These are phyloP conservation scores for Spencermartinsiella ligniputridi DNA, from an alignment of 1,139 yeast genomes.

Conservation along the genomic window DNA sequence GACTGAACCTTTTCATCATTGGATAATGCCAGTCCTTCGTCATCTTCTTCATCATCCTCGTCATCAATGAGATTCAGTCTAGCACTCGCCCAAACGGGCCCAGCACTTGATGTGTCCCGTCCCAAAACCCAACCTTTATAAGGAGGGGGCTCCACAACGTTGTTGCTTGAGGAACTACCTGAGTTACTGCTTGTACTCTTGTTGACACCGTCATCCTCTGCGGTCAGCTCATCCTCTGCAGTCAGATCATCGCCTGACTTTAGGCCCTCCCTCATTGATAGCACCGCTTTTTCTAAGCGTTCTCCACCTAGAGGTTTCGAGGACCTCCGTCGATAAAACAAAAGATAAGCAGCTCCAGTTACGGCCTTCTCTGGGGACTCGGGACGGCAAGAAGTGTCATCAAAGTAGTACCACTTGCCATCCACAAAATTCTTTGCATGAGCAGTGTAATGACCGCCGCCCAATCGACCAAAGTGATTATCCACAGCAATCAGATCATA, in stretches of 20 bases:
- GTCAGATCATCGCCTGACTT: constrained; percentile 2
- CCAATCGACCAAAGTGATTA: constrained; percentile 92
- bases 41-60: background rate
- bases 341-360: constrained; percentile 80
- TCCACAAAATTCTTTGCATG: constrained; percentile 77
- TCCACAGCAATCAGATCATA: constrained; percentile 92
- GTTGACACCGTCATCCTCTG: no score
- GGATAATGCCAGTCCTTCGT: no score
- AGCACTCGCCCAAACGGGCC: background rate
- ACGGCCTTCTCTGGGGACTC: constrained; percentile 56
- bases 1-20: background rate
- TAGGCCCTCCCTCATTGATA: constrained; percentile 3
- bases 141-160: no score
- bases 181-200: no score
- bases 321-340: constrained; percentile 69
- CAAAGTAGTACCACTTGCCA: constrained; percentile 81
- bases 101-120: background rate
- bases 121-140: background rate
- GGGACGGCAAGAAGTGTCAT: constrained; percentile 70
- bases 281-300: constrained; percentile 3
- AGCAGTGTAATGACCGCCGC: constrained; percentile 97
- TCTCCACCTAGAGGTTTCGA: constrained; percentile 10
- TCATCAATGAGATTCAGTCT: background rate
- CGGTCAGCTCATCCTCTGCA: no score
- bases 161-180: no score